Conservation (phyloP, 306 rosid species). For the Alnus rubra region DNA sequence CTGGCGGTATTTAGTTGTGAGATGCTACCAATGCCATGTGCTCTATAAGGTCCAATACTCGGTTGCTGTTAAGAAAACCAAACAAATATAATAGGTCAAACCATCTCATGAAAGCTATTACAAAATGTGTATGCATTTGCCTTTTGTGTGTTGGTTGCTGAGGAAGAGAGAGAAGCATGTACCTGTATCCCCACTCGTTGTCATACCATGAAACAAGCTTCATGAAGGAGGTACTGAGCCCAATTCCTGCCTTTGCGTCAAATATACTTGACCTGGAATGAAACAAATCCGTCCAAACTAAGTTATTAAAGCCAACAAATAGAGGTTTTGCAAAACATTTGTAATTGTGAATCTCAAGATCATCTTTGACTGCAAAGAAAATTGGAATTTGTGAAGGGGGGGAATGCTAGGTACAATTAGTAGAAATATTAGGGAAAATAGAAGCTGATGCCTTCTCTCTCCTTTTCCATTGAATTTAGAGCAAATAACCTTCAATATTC, state of each 20-base stretch:
- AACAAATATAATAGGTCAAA: constrained; percentile 5
- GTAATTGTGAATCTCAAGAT: neutral
- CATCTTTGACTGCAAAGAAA: neutral
- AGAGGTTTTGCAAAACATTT: neutral
- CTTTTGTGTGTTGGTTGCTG: neutral
- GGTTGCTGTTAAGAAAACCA: constrained; percentile 55
- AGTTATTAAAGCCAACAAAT: neutral
- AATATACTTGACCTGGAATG: constrained; percentile 86
- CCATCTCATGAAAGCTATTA: neutral
- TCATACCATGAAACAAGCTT: constrained; percentile 96
- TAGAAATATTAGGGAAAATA: neutral
- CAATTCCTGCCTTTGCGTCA: constrained; percentile 96
- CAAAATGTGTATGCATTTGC: neutral
- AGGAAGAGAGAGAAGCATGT: constrained; percentile 20
- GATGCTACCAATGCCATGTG: constrained; percentile 95
- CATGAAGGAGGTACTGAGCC: constrained; percentile 70
- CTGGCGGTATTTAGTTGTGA: constrained; percentile 28
- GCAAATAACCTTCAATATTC: neutral
- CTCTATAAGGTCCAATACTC: constrained; percentile 93
- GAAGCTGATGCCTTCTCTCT: neutral
- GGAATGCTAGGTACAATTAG: too few species aligned
- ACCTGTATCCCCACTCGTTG: constrained; percentile 99
- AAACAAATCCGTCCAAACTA: neutral
- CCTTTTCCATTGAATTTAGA: neutral
- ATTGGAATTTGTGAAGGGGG: too few species aligned